A percentile compares a stretch with the other conserved stretches of the same genome.
phyloP scores from a whole-genome alignment of 345 rosid species.

The Pistacia vera region DNA sequence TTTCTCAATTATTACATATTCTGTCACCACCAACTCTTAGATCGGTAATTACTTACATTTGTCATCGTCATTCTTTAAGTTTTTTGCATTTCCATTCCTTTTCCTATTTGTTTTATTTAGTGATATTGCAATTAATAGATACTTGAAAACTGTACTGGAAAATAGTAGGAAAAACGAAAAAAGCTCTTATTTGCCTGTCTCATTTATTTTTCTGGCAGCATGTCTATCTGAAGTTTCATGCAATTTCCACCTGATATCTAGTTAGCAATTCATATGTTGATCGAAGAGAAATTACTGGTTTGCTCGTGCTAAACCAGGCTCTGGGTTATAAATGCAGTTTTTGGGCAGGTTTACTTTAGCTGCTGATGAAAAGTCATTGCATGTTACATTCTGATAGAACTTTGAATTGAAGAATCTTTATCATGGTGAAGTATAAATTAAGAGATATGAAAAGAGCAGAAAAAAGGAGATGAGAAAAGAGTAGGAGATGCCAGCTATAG shows the following conservation, averaged over 20 bases:
- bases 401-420: too few relatives aligned
- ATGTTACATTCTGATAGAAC: too few relatives aligned
- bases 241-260: not conserved
- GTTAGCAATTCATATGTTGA: not conserved
- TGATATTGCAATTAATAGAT: not conserved
- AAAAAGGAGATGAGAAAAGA: not conserved
- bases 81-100: conserved; percentile 19
- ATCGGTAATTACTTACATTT: conserved; percentile 54
- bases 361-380: not conserved
- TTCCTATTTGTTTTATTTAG: not conserved
- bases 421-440: not conserved
- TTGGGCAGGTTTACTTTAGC: not conserved
- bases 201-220: not conserved
- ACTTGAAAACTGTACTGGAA: not conserved
- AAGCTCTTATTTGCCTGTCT: not conserved
- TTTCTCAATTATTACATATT: conserved; percentile 77
- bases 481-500: not conserved
- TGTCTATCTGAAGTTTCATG: not conserved
- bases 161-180: not conserved
- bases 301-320: not conserved
- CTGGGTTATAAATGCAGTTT: not conserved
- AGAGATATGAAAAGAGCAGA: not conserved
- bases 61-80: conserved; percentile 14
- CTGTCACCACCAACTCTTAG: conserved; percentile 81
- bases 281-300: too few relatives aligned